Conservation (phyloP, 371 early-diverging fungal genomes). For the Mucor racemosus region DNA sequence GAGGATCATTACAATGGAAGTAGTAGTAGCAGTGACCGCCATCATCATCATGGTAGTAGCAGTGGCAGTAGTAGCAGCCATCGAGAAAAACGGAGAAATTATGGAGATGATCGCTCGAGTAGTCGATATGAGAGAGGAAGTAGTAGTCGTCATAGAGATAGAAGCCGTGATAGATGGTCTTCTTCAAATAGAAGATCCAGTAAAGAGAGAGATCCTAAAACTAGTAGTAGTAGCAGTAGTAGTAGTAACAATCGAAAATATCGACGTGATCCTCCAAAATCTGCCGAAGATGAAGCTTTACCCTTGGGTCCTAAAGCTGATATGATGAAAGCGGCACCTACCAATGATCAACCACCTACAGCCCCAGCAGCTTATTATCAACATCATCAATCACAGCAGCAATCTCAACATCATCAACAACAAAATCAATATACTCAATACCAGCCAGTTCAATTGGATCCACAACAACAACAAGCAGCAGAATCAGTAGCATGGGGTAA, state of each 20-base stretch:
- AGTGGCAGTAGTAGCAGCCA: slow-evolving; percentile 18
- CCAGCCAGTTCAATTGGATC: slow-evolving; percentile 5
- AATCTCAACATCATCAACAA: slow-evolving; percentile 11
- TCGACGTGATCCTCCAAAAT: slow-evolving; percentile 13
- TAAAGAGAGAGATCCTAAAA: slow-evolving; percentile 21
- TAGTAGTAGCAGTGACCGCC: slow-evolving; percentile 3
- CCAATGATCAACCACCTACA: slow-evolving; percentile 24
- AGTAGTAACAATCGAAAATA: slow-evolving; percentile 7
- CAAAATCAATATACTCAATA: slow-evolving; percentile 2
- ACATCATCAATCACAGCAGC: slow-evolving; percentile 7
- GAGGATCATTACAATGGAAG: slow-evolving; percentile 24
- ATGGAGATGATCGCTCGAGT: slow-evolving; percentile 21
- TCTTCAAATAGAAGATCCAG: slow-evolving; percentile 24
- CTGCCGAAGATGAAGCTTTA: slow-evolving; percentile 1
- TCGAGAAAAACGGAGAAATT: slow-evolving; percentile 34
- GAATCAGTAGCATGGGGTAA: slow-evolving; percentile 24
- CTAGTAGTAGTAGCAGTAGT: slow-evolving; percentile 10
- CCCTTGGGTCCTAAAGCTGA: slow-evolving; percentile 26
- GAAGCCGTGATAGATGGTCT: slow-evolving; percentile 14
- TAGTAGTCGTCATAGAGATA: slow-evolving; percentile 21
- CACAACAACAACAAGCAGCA: slow-evolving; percentile 15
- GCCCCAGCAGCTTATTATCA: slow-evolving; percentile 31
- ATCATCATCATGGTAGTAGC: slow-evolving; percentile 17
- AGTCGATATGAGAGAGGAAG: slow-evolving; percentile 16
- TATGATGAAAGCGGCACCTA: neutral